A percentile compares a stretch with the other conserved stretches of the same genome.
These are phyloP conservation scores for Atalantia buxifolia DNA, from an alignment of 345 rosid species.

Conservation along the genomic window DNA sequence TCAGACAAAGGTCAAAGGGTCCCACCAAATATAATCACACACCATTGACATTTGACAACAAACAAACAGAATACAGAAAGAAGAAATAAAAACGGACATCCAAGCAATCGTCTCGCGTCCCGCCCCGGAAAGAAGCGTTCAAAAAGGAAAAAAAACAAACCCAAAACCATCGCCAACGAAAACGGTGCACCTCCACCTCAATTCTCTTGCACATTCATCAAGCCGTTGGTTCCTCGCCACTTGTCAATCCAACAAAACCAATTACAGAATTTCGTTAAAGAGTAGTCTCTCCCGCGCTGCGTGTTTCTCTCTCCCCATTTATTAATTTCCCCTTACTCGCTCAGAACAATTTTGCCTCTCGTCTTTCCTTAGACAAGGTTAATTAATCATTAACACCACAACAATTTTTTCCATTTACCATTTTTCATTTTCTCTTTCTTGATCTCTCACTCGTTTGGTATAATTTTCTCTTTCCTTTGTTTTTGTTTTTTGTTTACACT, in stretches of 20 bases:
- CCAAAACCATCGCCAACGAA: conserved; percentile 3
- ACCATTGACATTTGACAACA: neutral
- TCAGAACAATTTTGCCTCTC: neutral
- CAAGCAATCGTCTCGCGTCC: neutral
- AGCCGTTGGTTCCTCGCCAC: neutral
- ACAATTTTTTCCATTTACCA: no score
- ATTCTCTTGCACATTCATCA: neutral
- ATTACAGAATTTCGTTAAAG: neutral
- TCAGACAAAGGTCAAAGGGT: neutral
- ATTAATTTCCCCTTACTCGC: neutral
- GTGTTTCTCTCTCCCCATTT: neutral
- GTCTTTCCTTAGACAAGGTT: conserved; percentile 10
- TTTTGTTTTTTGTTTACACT: no score
- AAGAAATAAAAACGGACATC: neutral
- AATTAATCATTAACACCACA: neutral
- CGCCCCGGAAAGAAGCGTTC: neutral
- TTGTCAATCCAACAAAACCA: neutral
- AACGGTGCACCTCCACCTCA: neutral
- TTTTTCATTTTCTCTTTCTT: neutral
- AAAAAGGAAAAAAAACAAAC: neutral
- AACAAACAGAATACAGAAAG: neutral
- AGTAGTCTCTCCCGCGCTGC: neutral
- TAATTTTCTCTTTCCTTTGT: neutral
- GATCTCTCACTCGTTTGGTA: neutral
- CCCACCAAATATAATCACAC: neutral